Base-by-base conservation (phyloP, 2,329 filamentous ascomycete genomes). In the Microthyrium microscopicum region DNA sequence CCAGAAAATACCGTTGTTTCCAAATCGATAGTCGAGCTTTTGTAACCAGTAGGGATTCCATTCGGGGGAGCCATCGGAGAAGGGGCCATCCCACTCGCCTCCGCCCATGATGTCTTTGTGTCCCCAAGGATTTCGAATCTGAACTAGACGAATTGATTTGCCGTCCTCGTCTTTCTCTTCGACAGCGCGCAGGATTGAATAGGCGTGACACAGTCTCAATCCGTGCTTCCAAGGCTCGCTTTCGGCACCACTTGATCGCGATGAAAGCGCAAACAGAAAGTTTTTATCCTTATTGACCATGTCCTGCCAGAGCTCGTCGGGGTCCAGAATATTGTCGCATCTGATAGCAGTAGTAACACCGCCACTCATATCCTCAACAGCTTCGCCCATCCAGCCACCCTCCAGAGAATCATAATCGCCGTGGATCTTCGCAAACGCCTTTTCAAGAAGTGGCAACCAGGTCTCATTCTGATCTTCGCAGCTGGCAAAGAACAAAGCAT, bases 1-100 rank as follows among this genome's bases (percentile, higher is more conserved):
- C 37, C 37, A 39, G 19, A 39, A 39, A 5, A 31, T 22, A 11
- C 22, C 22, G n/a, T 29, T 18, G 27, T 29, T 18, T 9, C 27
- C 27, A 16, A 29, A 29, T 4, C 20, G 17, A 18, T 29, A 18
- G 12, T 29, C 20, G 16, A 29, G 20, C 20, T 29, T 29, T 15
- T 15, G 8, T 18, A 29, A 18, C 27, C 27, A 29, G 13, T 29
- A 15, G 9, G 27, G 27, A 4, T 4, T 29, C 27, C 27, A 29
- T 12, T 29, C 27, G 8, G 8, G 17, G 11, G 8, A 12, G 11
- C 27, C 27, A 15, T 29, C 27, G 13, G 8, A 12, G 16, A 15
- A 6, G 4, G 6, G 27, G 9, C 27, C 27, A 7, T 15, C 5
- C 27, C 27, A 7, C 20, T 29, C 27, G 8, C 27, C 27, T 25